Percentiles rank a stretch among this genome's conserved stretches.
Conservation (phyloP, 306 rosid genomes). For the Pyrus communis region DNA sequence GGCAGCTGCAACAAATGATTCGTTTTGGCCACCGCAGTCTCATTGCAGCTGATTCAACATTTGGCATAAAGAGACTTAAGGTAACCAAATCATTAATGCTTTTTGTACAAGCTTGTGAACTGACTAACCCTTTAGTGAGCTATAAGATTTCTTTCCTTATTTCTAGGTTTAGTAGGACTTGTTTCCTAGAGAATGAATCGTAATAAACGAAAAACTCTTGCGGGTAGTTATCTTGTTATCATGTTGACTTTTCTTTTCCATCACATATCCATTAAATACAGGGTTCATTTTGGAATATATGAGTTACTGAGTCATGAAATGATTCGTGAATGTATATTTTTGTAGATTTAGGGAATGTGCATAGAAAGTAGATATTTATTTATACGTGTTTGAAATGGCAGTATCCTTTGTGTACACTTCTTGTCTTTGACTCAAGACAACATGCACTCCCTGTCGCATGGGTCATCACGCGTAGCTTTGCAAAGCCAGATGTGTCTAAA, state of each 20-base stretch:
- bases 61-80: constrained; percentile 86
- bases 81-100: constrained; percentile 27
- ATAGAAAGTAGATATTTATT: constrained; percentile 11
- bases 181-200: background rate
- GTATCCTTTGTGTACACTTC: constrained; percentile 92
- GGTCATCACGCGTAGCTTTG: constrained; percentile 88
- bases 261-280: no score
- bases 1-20: constrained; percentile 94
- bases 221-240: background rate
- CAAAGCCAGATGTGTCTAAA: constrained; percentile 73
- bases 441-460: constrained; percentile 97
- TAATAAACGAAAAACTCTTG: background rate
- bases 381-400: constrained; percentile 36
- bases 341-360: background rate
- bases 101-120: background rate
- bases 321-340: background rate
- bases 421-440: constrained; percentile 88
- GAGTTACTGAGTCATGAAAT: background rate
- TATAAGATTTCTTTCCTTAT: background rate
- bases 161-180: background rate
- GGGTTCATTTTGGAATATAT: background rate
- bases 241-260: background rate
- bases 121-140: background rate
- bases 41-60: constrained; percentile 81
- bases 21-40: constrained; percentile 85